Percentiles rank a stretch among this genome's conserved stretches.
Conservation (phyloP, 768 basidiomycete species). For the Brasilioporus rufonigricans region DNA sequence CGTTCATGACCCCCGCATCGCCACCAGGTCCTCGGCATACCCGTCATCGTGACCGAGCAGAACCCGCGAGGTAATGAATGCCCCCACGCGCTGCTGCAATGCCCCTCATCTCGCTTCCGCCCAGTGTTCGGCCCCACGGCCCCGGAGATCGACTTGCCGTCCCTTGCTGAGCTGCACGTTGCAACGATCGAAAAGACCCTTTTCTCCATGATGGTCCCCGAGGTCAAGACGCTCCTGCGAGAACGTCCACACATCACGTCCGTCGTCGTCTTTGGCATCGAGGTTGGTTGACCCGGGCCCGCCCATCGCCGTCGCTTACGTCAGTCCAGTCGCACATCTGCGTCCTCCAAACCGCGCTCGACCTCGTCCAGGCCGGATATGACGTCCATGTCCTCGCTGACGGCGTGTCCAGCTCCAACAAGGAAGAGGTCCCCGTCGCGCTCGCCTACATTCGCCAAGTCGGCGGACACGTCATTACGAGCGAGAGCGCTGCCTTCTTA, state of each 20-base stretch:
- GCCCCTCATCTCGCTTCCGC: conserved; percentile 10
- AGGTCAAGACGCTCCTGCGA: conserved; percentile 53
- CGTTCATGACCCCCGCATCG: not conserved
- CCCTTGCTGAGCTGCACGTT: conserved; percentile 55
- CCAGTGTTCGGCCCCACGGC: conserved; percentile 73
- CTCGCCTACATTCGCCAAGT: conserved; percentile 63
- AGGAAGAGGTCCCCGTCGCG: conserved; percentile 75
- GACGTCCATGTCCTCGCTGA: conserved; percentile 76
- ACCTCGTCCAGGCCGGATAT: conserved; percentile 50
- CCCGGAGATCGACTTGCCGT: conserved; percentile 53
- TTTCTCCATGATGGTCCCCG: conserved; percentile 83
- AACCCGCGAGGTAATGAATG: conserved; percentile 62
- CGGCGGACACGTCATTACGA: conserved; percentile 78
- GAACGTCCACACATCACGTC: conserved; percentile 48
- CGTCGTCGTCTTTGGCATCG: conserved; percentile 83
- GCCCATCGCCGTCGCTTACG: conserved; percentile 1
- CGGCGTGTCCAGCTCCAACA: conserved; percentile 79
- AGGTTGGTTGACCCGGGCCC: conserved; percentile 46
- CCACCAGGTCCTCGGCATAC: conserved; percentile 53
- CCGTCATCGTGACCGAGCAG: conserved; percentile 83
- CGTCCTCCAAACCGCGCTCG: conserved; percentile 78
- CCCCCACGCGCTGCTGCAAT: not conserved
- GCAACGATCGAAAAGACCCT: conserved; percentile 71
- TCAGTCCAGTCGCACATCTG: conserved; percentile 79
- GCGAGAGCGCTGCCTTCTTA: conserved; percentile 79